Conservation (phyloP, 257 asterid genomes). For the Phtheirospermum japonicum region DNA sequence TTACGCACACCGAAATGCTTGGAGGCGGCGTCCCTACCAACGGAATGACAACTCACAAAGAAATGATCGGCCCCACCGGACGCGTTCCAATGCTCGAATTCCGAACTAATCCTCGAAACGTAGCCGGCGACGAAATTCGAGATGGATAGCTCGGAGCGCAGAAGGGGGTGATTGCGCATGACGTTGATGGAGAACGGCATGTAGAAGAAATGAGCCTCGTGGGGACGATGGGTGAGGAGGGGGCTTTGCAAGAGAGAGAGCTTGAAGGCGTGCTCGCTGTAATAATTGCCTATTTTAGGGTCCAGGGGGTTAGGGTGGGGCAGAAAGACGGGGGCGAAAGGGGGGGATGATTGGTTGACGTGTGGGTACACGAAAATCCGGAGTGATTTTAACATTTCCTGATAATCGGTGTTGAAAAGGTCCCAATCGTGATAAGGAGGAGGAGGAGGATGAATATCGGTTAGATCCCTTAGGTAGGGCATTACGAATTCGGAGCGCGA, state of each 20-base stretch:
- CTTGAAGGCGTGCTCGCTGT: constrained; percentile 79
- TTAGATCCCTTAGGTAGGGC: no score
- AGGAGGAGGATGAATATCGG: constrained; percentile 8
- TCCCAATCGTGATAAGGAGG: constrained; percentile 71
- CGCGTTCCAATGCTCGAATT: constrained; percentile 60
- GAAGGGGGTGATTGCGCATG: constrained; percentile 62
- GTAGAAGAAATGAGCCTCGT: constrained; percentile 64
- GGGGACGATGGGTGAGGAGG: constrained; percentile 41
- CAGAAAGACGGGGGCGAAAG: constrained; percentile 40
- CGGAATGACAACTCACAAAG: constrained; percentile 65
- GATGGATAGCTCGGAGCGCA: constrained; percentile 53
- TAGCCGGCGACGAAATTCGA: constrained; percentile 58
- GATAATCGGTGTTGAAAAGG: constrained; percentile 49
- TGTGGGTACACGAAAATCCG: constrained; percentile 54
- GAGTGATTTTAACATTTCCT: constrained; percentile 48
- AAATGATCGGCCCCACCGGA: constrained; percentile 84
- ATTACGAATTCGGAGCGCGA: no score
- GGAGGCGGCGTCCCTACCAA: constrained; percentile 67
- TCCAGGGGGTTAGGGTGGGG: constrained; percentile 55
- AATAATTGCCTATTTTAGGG: constrained; percentile 70
- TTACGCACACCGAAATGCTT: constrained; percentile 47
- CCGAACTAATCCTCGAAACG: constrained; percentile 42
- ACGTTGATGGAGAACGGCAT: constrained; percentile 77
- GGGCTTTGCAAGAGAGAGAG: constrained; percentile 57
- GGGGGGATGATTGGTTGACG: constrained; percentile 31